Evolutionary conservation across 2,329 filamentous ascomycete species (phyloP), one percentile per base, ranked within the genome.

Genomic region (Paracorniculantispora psalliotae): DNA sequence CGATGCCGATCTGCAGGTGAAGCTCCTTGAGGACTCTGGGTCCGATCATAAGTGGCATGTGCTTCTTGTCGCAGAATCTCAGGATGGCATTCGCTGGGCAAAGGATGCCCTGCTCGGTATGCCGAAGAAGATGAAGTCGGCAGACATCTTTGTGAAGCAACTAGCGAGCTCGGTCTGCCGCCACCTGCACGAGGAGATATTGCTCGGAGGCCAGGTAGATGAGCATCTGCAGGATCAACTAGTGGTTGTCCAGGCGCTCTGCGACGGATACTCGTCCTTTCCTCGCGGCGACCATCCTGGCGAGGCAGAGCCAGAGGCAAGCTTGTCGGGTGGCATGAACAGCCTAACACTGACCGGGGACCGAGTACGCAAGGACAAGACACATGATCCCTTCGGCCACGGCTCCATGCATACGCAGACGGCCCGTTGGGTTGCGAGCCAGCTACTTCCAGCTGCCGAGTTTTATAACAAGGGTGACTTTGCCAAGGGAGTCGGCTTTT

Each of bases 141-240:
- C 61, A 26, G 65, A 67, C 15, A 57, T 57, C 9, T 69, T 72
- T 43, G 49, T 79, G n/a, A 67, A 68, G 21, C 72, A 77, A 49
- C 70, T 83, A 9, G 75, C 80, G 6, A 67, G 70, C 26, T 73
- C 71, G n/a, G 68, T 85, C 3, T 77, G 77, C 44, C 70, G 68
- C 49, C 73, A 75, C 3, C 70, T 86, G 21, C 72, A 73, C 57
- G 67, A 72, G 2, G 81, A 84, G 63, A 69, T 81, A 1, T 66
- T 67, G 8, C 64, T 71, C 1, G 72, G 75, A 2, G 77, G 81
- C 0, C 73, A 77, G 2, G 79, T 83, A 7, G 84, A 87, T 62
- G 75, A 81, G 63, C 77, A 80, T 65, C 72, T 87, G 15, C 82
- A 86, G 69, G 85, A 87, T 67, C 84, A 87, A 67, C 65, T 87